phyloP scores from a whole-genome alignment of 352 stramenopile genomes.

The Phytophthora brassicae region DNA sequence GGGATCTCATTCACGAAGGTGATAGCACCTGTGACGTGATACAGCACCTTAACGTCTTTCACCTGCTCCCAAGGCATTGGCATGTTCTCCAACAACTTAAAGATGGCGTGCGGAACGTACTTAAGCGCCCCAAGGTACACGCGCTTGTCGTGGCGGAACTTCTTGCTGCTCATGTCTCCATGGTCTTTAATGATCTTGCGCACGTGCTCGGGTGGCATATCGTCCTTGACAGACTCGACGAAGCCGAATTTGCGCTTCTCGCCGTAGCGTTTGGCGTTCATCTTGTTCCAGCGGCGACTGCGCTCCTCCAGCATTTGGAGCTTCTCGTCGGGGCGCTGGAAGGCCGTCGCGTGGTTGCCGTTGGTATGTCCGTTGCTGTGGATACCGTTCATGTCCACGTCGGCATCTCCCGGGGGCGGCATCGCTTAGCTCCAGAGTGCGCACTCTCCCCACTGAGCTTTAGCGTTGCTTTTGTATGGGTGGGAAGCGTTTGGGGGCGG shows the following conservation, averaged over 20 bases:
- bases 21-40: constrained; percentile 99
- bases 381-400: constrained; percentile 35
- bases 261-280: constrained; percentile 94
- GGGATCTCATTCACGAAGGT: constrained; percentile 99
- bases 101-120: constrained; percentile 99
- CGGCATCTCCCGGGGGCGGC: constrained; percentile 25
- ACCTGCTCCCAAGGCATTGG: constrained; percentile 99
- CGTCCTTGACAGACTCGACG: constrained; percentile 91
- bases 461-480: constrained; percentile 23
- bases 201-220: constrained; percentile 96
- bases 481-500: constrained; percentile 7
- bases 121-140: constrained; percentile 99
- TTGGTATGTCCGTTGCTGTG: constrained; percentile 18
- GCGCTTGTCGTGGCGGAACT: constrained; percentile 98
- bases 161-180: constrained; percentile 99
- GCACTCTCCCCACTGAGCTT: too few relatives aligned
- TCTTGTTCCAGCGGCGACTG: constrained; percentile 81
- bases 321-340: constrained; percentile 53
- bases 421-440: constrained; percentile 14
- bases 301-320: constrained; percentile 76
- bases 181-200: constrained; percentile 99
- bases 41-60: constrained; percentile 98
- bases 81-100: constrained; percentile 99
- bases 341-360: constrained; percentile 14
- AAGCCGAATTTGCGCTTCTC: constrained; percentile 94